A percentile compares a stretch with the other conserved stretches of the same genome.
These are phyloP conservation scores for Boletus vinaceobasis DNA, from an alignment of 768 basidiomycete genomes.

Conservation along the genomic window DNA sequence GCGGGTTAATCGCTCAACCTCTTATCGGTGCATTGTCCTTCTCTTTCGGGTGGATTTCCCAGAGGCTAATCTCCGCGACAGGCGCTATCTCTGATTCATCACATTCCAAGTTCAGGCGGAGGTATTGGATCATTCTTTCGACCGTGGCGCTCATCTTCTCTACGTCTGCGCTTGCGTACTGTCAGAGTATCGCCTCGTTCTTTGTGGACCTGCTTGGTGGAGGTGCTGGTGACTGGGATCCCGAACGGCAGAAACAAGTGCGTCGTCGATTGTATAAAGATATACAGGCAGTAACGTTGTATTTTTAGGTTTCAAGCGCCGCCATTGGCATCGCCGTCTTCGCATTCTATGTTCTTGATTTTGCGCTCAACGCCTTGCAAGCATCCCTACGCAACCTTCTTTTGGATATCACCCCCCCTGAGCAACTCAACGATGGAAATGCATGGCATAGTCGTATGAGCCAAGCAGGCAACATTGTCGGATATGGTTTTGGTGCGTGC, in stretches of 20 bases:
- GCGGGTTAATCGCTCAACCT: constrained; percentile 94
- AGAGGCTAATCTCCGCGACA: constrained; percentile 28
- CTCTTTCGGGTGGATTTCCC: background rate
- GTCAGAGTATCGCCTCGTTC: constrained; percentile 63
- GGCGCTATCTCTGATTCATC: constrained; percentile 96
- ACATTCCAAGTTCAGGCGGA: constrained; percentile 81
- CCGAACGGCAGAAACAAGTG: constrained; percentile 61
- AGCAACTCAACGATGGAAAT: constrained; percentile 90
- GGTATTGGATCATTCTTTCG: constrained; percentile 92
- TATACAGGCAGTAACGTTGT: background rate
- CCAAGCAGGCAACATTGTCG: constrained; percentile 95
- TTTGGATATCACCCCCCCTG: constrained; percentile 83
- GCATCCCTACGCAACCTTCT: constrained; percentile 92
- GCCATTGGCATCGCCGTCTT: constrained; percentile 85
- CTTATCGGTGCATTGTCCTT: constrained; percentile 67
- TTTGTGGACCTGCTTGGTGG: constrained; percentile 75
- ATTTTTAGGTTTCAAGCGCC: constrained; percentile 54
- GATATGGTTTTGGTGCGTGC: constrained; percentile 80
- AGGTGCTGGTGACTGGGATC: constrained; percentile 86
- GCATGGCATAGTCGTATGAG: constrained; percentile 98
- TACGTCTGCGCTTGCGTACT: constrained; percentile 80
- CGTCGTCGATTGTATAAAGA: constrained; percentile 16
- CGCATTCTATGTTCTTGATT: constrained; percentile 93
- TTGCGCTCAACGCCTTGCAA: constrained; percentile 94
- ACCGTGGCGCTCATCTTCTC: constrained; percentile 77